Evolutionary conservation across 495 filamentous ascomycete genomes (phyloP), one percentile per base, ranked within the genome.

Genomic region (Monascus purpureus): DNA sequence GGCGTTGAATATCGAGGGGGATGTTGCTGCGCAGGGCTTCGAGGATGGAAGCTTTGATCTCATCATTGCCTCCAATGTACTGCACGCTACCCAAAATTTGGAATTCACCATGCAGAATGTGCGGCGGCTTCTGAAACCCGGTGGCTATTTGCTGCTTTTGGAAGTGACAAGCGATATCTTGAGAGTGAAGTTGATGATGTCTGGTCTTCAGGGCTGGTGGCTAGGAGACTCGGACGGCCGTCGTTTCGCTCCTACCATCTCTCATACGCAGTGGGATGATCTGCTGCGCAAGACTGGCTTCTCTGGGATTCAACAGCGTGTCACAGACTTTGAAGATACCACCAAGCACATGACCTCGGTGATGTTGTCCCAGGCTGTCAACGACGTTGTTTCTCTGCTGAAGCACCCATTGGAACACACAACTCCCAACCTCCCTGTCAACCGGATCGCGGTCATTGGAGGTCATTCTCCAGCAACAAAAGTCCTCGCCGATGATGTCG

Each of bases 211-310:
- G 13, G 45, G 42, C 1, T 49, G 45, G 45, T 49, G 42, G 37
- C 17, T 33, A 8, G 40, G 37, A 1, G 34, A 11, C 8, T 37
- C 42, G 1, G 35, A 41, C n/a, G 40, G 32, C 4, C 39, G 39
- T 4, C 20, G 22, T 6, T 29, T 24, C 2, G 19, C 32, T 6
- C 40, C 46, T 19, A 17, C 35, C 2, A 30, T 46, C 22, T 25
- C 28, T 2, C n/a, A 29, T 0, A 29, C 18, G 0, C 17, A 41
- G 18, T 67, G 60, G 63, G 29, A 62, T 19, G 4, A 6, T 0
- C 12, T 54, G 3, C 37, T 67, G 1, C 39, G 37, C 2, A 26
- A 42, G 3, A 30, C 36, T 4, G 59, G 62, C 4, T 67, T 66
- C 29, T 53, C 54, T 2, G 59, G 59, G 8, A 36, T 55, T 17